phyloP scores from a whole-genome alignment of 805 yeast species.

The Ogataea wickerhamii region DNA sequence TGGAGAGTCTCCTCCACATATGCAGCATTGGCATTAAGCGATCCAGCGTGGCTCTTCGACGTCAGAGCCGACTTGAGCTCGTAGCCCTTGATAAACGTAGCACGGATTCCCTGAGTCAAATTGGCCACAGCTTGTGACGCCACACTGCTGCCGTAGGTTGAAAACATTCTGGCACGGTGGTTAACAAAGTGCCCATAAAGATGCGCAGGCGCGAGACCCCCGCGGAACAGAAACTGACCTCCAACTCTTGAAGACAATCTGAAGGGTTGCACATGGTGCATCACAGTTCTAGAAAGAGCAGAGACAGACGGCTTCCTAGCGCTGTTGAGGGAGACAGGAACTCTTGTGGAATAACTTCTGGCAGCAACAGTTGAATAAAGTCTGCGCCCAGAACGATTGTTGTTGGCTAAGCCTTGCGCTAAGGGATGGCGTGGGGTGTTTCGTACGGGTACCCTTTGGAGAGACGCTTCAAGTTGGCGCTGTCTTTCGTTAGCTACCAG shows the following conservation, averaged over 20 bases:
- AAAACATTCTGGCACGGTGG: slow-evolving; percentile 37
- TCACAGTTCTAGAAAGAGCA: slow-evolving; percentile 16
- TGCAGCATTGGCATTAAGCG: slow-evolving; percentile 21
- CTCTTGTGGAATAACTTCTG: slow-evolving; percentile 16
- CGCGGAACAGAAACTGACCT: slow-evolving; percentile 14
- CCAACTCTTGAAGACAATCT: slow-evolving; percentile 22
- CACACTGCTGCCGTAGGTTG: slow-evolving; percentile 34
- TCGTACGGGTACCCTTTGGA: slow-evolving; percentile 41
- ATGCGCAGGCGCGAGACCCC: slow-evolving; percentile 28
- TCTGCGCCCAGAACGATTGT: slow-evolving; percentile 14
- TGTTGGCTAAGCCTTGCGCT: slow-evolving; percentile 11
- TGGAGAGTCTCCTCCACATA: slow-evolving; percentile 32
- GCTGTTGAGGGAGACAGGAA: slow-evolving; percentile 4
- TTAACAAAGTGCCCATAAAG: slow-evolving; percentile 35
- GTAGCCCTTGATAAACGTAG: slow-evolving; percentile 34
- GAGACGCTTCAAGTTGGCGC: slow-evolving; percentile 29
- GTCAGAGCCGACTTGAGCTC: slow-evolving; percentile 24
- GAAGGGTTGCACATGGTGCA: slow-evolving; percentile 30
- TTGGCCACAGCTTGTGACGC: slow-evolving; percentile 58
- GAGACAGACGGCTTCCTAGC: slow-evolving; percentile 14
- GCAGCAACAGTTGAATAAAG: slow-evolving; percentile 23
- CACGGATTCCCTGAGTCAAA: slow-evolving; percentile 47
- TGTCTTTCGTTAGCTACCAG: slow-evolving; percentile 25
- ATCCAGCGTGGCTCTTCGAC: slow-evolving; percentile 16
- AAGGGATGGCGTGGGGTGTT: slow-evolving; percentile 24